Evolutionary conservation across 106 monocot species (phyloP).

Genomic region (Platanthera guangdongensis): DNA sequence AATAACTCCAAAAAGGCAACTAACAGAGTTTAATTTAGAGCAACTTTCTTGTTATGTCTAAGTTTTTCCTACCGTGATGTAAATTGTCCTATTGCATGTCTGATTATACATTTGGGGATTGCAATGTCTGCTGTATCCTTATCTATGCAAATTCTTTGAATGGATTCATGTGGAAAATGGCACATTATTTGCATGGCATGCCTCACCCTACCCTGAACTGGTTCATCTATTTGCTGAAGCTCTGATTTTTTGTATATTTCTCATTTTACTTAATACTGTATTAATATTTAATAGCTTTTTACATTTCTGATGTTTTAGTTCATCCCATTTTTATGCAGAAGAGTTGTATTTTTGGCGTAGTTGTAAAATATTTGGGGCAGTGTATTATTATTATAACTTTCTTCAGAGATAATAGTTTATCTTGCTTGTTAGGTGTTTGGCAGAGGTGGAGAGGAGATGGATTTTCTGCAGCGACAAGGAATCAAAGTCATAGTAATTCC

Average conservation of each 20-base stretch:
- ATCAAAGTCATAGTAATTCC: constrained; percentile 87
- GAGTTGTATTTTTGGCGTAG: neutral
- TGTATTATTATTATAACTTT: neutral
- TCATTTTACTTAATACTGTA: neutral
- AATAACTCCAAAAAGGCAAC: neutral
- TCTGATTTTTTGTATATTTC: neutral
- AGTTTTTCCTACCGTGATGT: no score
- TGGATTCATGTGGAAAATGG: neutral
- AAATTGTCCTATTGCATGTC: neutral
- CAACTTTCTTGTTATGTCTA: neutral
- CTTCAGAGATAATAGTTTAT: constrained; percentile 4
- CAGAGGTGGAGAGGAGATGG: constrained; percentile 98
- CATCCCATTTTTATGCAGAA: neutral
- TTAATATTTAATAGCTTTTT: neutral
- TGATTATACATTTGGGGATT: neutral
- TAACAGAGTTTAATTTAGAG: neutral
- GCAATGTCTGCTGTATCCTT: neutral
- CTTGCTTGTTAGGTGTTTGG: constrained; percentile 70
- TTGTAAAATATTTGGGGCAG: neutral
- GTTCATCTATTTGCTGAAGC: neutral
- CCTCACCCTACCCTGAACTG: neutral
- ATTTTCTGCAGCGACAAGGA: constrained; percentile 85
- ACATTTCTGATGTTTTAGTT: neutral
- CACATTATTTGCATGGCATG: neutral
- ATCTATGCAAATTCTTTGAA: neutral